These are phyloP conservation scores for Naumovozyma castellii DNA, from an alignment of 805 yeast species.

Conservation along the genomic window DNA sequence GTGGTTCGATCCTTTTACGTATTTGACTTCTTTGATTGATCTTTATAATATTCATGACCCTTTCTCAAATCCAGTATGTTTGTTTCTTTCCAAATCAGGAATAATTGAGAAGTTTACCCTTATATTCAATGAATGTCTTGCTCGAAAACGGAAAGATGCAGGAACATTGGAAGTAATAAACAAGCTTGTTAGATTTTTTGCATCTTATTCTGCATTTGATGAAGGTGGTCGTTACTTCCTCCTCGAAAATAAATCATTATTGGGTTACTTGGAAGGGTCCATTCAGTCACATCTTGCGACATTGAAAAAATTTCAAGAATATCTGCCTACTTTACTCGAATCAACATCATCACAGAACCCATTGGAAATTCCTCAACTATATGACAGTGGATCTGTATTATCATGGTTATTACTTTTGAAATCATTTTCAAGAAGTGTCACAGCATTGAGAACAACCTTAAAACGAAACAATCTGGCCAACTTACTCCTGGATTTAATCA, in stretches of 20 bases:
- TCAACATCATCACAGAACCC: slow-evolving; percentile 3
- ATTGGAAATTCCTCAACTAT: slow-evolving; percentile 15
- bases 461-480: slow-evolving; percentile 22
- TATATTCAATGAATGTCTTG: slow-evolving; percentile 17
- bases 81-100: slow-evolving; percentile 17
- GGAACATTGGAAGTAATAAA: slow-evolving; percentile 12
- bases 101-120: slow-evolving; percentile 18
- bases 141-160: slow-evolving; percentile 11
- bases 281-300: slow-evolving; percentile 16
- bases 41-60: slow-evolving; percentile 19
- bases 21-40: slow-evolving; percentile 14
- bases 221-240: slow-evolving; percentile 19
- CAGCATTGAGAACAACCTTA: slow-evolving; percentile 23
- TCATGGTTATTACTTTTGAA: slow-evolving; percentile 27
- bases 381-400: slow-evolving; percentile 16
- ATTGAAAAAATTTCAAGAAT: slow-evolving; percentile 11
- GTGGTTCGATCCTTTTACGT: slow-evolving; percentile 28
- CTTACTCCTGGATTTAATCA: slow-evolving; percentile 11
- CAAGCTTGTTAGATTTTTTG: slow-evolving; percentile 22
- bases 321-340: slow-evolving; percentile 1
- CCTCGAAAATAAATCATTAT: slow-evolving; percentile 14
- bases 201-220: slow-evolving; percentile 23
- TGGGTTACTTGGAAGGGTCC: slow-evolving; percentile 17
- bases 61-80: slow-evolving; percentile 19
- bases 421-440: slow-evolving; percentile 28